Percentiles rank a stretch among this genome's conserved stretches.
Conservation (phyloP, 805 yeast genomes). For the Zygoascus bituminiphila region DNA sequence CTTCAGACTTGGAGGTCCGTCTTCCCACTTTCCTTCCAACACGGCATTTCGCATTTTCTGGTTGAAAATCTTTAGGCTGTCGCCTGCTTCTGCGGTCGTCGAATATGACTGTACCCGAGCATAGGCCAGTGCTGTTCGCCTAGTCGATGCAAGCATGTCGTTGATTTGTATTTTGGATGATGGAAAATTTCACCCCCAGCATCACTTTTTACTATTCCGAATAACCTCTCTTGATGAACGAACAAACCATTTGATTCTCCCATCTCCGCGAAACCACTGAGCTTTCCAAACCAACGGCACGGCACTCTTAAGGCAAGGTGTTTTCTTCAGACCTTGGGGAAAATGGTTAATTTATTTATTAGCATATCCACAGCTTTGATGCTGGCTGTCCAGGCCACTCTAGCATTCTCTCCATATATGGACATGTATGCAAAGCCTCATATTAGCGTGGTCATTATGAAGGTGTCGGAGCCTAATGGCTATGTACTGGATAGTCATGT, state of each 20-base stretch:
- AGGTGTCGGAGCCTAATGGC: not conserved
- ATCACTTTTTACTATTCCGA: too few species aligned
- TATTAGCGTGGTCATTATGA: not conserved
- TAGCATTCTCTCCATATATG: not conserved
- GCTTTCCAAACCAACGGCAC: too few species aligned
- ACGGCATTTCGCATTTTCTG: conserved; percentile 17
- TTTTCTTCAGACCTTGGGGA: too few species aligned
- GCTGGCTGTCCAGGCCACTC: too few species aligned
- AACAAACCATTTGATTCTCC: too few species aligned
- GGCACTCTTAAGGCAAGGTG: too few species aligned
- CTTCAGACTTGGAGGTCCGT: conserved; percentile 20
- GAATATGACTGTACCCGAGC: not conserved
- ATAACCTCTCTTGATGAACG: too few species aligned
- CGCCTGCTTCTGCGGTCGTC: not conserved
- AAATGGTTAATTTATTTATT: too few species aligned
- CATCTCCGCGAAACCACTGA: too few species aligned
- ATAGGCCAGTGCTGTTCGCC: not conserved
- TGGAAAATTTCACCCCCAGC: not conserved
- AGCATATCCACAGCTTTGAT: too few species aligned
- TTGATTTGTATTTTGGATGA: not conserved
- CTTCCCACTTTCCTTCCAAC: conserved; percentile 16
- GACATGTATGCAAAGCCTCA: not conserved
- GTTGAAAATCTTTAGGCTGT: conserved; percentile 14
- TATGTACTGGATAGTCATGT: conserved; percentile 1
- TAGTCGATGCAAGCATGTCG: not conserved